A percentile compares a stretch with the other conserved stretches of the same genome.
Evolutionary conservation across 1,284 basidiomycete genomes (phyloP).

Genomic region (Tilletiopsis washingtonensis): DNA sequence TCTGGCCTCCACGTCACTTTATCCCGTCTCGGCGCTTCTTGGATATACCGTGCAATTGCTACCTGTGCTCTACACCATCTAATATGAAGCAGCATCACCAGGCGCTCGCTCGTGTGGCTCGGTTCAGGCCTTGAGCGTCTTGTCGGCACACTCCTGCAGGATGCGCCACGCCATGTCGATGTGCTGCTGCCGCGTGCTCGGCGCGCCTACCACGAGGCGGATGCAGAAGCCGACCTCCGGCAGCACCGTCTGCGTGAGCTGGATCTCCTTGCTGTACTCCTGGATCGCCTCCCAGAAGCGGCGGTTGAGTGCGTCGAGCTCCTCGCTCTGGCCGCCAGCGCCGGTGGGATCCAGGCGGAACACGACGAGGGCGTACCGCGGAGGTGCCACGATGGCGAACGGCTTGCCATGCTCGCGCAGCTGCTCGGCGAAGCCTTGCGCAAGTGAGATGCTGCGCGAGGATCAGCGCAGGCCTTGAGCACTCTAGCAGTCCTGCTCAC

Average conservation of each 20-base stretch:
- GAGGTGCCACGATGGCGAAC: conserved; percentile 32
- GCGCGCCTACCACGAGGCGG: conserved; percentile 32
- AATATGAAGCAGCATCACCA: too few relatives aligned
- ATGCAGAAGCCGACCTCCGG: conserved; percentile 37
- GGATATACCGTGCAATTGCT: too few relatives aligned
- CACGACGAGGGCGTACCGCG: conserved; percentile 34
- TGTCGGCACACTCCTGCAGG: too few relatives aligned
- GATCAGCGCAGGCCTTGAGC: neutral
- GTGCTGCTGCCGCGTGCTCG: conserved; percentile 19
- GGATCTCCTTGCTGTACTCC: conserved; percentile 15
- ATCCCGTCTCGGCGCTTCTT: too few relatives aligned
- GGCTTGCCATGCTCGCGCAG: neutral
- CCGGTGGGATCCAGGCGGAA: conserved; percentile 24
- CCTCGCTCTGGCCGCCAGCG: too few relatives aligned
- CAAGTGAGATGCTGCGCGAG: conserved; percentile 13
- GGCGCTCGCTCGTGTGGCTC: too few relatives aligned
- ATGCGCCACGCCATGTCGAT: too few relatives aligned
- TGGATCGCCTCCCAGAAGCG: conserved; percentile 24
- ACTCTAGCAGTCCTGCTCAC: too few relatives aligned
- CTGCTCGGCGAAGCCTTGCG: conserved; percentile 13
- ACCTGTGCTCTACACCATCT: too few relatives aligned
- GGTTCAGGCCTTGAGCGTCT: too few relatives aligned
- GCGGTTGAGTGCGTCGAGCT: conserved; percentile 28
- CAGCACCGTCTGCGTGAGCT: conserved; percentile 39
- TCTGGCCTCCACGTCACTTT: too few relatives aligned